Conservation (phyloP, 352 stramenopile species). For the Phytopythium chamaehyphon region DNA sequence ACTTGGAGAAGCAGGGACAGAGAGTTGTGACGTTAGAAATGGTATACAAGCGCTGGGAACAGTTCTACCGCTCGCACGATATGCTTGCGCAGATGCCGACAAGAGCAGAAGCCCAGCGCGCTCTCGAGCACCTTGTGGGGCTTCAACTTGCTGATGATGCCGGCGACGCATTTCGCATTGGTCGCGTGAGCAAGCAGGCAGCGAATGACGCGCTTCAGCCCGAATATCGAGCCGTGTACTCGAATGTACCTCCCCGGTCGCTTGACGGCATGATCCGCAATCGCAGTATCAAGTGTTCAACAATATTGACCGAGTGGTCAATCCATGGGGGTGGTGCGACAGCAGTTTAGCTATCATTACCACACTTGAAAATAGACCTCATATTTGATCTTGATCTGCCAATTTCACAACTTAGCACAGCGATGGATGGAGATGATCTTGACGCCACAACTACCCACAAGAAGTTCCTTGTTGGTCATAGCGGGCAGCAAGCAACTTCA, state of each 20-base stretch:
- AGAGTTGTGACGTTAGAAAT: constrained; percentile 78
- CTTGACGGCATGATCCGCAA: constrained; percentile 74
- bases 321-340: constrained; percentile 35
- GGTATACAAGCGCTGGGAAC: constrained; percentile 76
- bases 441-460: constrained; percentile 6
- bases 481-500: constrained; percentile 20
- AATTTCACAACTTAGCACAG: background rate
- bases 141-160: constrained; percentile 74
- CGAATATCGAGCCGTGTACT: constrained; percentile 69
- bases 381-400: background rate
- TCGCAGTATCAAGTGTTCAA: constrained; percentile 70
- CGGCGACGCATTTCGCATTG: constrained; percentile 69
- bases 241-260: constrained; percentile 68
- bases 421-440: too few species aligned
- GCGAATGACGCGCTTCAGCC: constrained; percentile 47
- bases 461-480: constrained; percentile 27
- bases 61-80: constrained; percentile 78
- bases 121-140: constrained; percentile 65
- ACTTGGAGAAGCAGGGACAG: constrained; percentile 63
- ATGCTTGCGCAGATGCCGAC: constrained; percentile 58
- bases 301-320: constrained; percentile 70
- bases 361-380: constrained; percentile 2
- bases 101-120: constrained; percentile 64
- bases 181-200: constrained; percentile 32
- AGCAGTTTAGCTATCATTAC: background rate